phyloP scores from a whole-genome alignment of 2,329 filamentous ascomycete genomes.

The Microdochium paspali region DNA sequence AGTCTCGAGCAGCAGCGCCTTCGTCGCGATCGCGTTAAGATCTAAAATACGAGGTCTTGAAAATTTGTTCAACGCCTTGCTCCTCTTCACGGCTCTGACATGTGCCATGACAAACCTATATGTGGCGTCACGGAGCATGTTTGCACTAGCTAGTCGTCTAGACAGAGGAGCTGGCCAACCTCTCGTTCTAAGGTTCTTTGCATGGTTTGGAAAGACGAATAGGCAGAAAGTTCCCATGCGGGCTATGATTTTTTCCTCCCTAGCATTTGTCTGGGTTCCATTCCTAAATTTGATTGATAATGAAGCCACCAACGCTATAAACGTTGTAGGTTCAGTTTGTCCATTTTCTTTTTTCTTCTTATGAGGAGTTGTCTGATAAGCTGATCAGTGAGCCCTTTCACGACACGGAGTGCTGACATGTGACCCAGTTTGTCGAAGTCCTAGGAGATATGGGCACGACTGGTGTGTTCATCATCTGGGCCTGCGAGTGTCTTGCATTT shows the following conservation, averaged over 20 bases:
- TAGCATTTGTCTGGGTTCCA: constrained; percentile 29
- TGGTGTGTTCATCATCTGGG: constrained; percentile 27
- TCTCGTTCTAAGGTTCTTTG: constrained; percentile 13
- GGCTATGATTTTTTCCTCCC: constrained; percentile 25
- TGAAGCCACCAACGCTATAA: constrained; percentile 5
- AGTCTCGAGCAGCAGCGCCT: constrained; percentile 10
- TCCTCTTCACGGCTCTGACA: constrained; percentile 20
- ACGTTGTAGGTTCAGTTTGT: constrained; percentile 5
- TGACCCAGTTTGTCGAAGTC: constrained; percentile 25
- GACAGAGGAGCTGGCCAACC: constrained; percentile 14
- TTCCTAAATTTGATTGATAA: constrained; percentile 22
- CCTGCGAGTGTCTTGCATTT: constrained; percentile 28
- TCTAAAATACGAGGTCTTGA: constrained; percentile 8
- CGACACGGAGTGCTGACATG: neutral
- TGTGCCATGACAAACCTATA: constrained; percentile 24
- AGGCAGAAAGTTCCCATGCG: constrained; percentile 22
- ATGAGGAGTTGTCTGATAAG: no score
- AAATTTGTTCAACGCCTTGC: constrained; percentile 19
- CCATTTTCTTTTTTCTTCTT: no score
- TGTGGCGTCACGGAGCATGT: constrained; percentile 22
- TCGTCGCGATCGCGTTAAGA: constrained; percentile 15
- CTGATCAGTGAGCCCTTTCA: no score
- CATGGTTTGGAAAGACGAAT: constrained; percentile 21
- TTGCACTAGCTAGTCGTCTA: constrained; percentile 18
- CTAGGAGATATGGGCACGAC: constrained; percentile 26